A percentile compares a stretch with the other conserved stretches of the same genome.
phyloP scores from a whole-genome alignment of 2,329 filamentous ascomycete species.

The Pseudogymnoascus sp. region DNA sequence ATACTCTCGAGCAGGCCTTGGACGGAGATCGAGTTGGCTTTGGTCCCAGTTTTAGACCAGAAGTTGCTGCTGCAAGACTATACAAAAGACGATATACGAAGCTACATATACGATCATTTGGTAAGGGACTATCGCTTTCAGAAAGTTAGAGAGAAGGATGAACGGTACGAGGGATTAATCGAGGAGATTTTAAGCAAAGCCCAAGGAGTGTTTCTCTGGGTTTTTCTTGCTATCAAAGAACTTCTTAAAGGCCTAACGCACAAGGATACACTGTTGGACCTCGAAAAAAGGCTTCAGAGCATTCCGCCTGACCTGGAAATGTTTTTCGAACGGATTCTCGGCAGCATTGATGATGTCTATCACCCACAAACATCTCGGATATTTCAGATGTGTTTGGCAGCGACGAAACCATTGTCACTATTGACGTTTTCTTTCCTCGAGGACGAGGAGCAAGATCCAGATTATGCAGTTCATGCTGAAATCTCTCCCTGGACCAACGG shows the following conservation, averaged over 20 bases:
- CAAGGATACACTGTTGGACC: conserved; percentile 17
- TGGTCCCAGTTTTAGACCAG: background rate
- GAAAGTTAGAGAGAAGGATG: background rate
- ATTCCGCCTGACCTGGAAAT: conserved; percentile 21
- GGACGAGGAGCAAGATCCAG: background rate
- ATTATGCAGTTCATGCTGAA: background rate
- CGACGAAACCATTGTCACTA: background rate
- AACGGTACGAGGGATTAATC: background rate
- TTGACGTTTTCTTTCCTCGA: background rate
- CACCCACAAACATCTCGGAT: conserved; percentile 14
- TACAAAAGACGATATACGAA: background rate
- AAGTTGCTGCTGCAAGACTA: background rate
- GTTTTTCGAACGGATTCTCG: conserved; percentile 20
- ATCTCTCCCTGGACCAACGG: background rate
- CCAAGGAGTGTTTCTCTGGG: conserved; percentile 15
- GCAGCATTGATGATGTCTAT: conserved; percentile 17
- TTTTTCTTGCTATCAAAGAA: conserved; percentile 11
- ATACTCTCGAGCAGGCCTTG: conserved; percentile 17
- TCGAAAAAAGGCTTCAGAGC: conserved; percentile 17
- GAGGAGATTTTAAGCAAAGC: background rate
- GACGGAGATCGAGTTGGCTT: conserved; percentile 12
- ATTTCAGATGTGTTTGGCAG: conserved; percentile 11
- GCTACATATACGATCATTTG: background rate
- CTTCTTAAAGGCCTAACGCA: conserved; percentile 10
- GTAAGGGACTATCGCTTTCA: background rate